phyloP scores from a whole-genome alignment of 805 yeast genomes.

The Candida tibetensis region DNA sequence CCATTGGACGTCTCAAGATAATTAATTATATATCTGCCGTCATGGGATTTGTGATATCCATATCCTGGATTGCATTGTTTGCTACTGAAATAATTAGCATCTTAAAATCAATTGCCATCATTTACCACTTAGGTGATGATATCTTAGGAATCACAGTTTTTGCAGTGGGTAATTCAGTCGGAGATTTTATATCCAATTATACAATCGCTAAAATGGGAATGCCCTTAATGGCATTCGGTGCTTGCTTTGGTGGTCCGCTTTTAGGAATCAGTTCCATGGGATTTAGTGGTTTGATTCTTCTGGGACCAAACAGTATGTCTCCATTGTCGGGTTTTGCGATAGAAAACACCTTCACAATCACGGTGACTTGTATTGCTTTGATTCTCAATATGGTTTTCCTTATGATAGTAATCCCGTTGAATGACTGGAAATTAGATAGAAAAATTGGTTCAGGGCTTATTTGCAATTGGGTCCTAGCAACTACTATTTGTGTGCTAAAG shows the following conservation, averaged over 20 bases:
- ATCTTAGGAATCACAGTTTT: conserved; percentile 83
- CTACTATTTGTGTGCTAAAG: conserved; percentile 22
- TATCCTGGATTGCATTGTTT: conserved; percentile 65
- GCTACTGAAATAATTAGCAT: conserved; percentile 70
- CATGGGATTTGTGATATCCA: conserved; percentile 63
- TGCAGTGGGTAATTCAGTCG: conserved; percentile 90
- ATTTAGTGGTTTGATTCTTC: conserved; percentile 52
- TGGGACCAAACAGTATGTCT: conserved; percentile 7
- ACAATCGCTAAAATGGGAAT: conserved; percentile 79
- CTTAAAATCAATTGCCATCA: conserved; percentile 57
- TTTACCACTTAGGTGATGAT: conserved; percentile 67
- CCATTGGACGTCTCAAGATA: conserved; percentile 7
- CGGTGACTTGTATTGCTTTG: conserved; percentile 18
- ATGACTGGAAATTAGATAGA: conserved; percentile 32
- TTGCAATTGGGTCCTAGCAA: conserved; percentile 28
- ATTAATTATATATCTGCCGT: conserved; percentile 31
- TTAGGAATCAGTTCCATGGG: conserved; percentile 82
- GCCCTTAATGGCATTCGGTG: conserved; percentile 89
- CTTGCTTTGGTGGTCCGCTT: conserved; percentile 92
- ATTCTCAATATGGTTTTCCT: conserved; percentile 21
- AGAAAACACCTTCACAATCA: conserved; percentile 20
- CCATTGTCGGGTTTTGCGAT: conserved; percentile 13
- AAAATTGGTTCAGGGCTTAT: conserved; percentile 32
- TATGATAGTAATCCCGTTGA: conserved; percentile 17
- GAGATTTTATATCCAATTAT: conserved; percentile 81